Percentiles rank a stretch among this genome's conserved stretches.
These are phyloP conservation scores for Centrapalus pauciflorus DNA, from an alignment of 129 eudicot genomes.

Conservation along the genomic window DNA sequence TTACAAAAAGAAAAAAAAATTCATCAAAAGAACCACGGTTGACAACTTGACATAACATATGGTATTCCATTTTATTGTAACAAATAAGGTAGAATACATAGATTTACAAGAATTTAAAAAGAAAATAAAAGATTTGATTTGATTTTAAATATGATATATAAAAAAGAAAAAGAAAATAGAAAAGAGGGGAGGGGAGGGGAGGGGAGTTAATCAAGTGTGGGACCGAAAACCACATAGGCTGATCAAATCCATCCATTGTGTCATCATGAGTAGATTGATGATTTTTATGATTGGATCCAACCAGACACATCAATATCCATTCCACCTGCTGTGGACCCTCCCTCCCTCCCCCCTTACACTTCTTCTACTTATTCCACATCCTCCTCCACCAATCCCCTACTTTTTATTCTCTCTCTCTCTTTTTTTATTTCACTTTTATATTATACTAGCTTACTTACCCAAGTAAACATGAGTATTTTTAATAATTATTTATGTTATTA, in stretches of 20 bases:
- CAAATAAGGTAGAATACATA: too few relatives aligned
- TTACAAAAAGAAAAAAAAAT: too few relatives aligned
- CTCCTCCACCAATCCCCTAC: not conserved
- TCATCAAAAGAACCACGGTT: too few relatives aligned
- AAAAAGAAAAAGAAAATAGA: not conserved
- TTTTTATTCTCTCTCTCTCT: not conserved
- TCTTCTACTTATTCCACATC: slow-evolving; percentile 2
- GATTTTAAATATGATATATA: not conserved
- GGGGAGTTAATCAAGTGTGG: slow-evolving; percentile 4
- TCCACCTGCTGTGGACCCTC: slow-evolving; percentile 43
- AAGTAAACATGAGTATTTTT: too few relatives aligned
- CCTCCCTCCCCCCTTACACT: not conserved
- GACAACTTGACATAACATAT: too few relatives aligned
- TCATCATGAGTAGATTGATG: slow-evolving; percentile 39
- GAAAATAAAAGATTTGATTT: too few relatives aligned
- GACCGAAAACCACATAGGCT: slow-evolving; percentile 22
- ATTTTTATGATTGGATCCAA: slow-evolving; percentile 46
- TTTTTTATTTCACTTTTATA: too few relatives aligned
- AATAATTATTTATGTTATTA: too few relatives aligned
- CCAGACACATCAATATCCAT: slow-evolving; percentile 36
- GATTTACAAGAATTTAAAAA: too few relatives aligned
- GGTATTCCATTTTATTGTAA: too few relatives aligned
- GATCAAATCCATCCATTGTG: slow-evolving; percentile 43
- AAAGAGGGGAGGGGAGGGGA: slow-evolving; percentile 1
- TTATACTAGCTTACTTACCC: too few relatives aligned